Base-by-base conservation (phyloP, 169 alveolate species). In the Plasmodium sp. region DNA sequence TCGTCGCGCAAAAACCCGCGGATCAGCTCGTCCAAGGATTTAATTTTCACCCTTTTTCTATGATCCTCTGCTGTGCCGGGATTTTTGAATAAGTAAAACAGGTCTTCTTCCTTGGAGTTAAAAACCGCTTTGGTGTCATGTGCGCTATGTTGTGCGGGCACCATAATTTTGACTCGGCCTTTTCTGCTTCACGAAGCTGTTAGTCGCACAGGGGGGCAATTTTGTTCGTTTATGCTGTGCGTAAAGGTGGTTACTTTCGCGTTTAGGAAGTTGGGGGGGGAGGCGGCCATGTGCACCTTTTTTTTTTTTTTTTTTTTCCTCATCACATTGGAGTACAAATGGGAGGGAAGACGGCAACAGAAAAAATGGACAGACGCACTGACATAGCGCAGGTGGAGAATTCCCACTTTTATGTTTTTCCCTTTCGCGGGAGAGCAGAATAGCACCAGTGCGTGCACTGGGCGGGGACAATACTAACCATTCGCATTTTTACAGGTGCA, bases 61-160 rank as follows among this genome's bases (percentile, higher is more conserved):
- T 74, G 33, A n/a, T 18, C 22, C 4, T 36, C 71, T 34, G 81
- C 6, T 18, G 71, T 77, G 2, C 43, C 51, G 31, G 31, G 45
- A 77, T 79, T 54, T 86, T 86, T 86, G 31, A 75, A 77, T 48
- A 86, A 75, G 43, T 58, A n/a, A 86, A 86, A 86, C 33, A 86
- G 71, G 14, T 84, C 74, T 22, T 84, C 93, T 14, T 84, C 93
- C 18, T 73, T 33, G 22, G 67, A 45, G 56, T 74, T 54, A 9
- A 75, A 34, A 51, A 39, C 36, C 79, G 22, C 16, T 14, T 39
- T 73, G 39, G 14, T 48, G 22, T 45, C 81, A 48, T 74, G 39
- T n/a, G 16, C 22, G 22, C 27, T 74, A 86, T 75, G 12, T 75
- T 58, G 54, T 18, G 81, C 33, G 81, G 39, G 33, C 54, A 33